Evolutionary conservation across 73 alveolate genomes (phyloP), one percentile per base, ranked within the genome.

Genomic region (Tetrahymena borealis): DNA sequence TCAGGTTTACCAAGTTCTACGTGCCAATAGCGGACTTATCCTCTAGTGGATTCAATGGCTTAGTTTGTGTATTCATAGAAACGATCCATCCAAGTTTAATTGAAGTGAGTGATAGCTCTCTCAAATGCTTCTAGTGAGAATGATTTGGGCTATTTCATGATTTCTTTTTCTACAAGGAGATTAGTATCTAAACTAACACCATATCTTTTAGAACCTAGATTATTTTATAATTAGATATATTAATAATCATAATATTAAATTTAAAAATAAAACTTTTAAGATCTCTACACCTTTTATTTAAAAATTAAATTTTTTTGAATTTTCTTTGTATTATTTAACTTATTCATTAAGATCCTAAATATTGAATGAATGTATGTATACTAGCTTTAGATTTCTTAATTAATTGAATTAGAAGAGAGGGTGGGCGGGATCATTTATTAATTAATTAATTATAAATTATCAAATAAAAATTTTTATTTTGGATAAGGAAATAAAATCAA

Each of bases 11-110:
- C 91, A 16, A 12, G n/a, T 31, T 43, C 91, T 9, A 93, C 36
- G 20, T 93, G 90, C 95, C 91, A 79, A 90, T 91, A 93, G 60
- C 90, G 90, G n/a, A 93, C 39, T 28, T 78, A 39, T 7, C 95
- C 95, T 93, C 78, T 85, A 39, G 93, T 93, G 3, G 91, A 78
- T 24, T 39, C 90, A 10, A 93, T 78, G 18, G 95, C 95, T 40
- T 93, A 90, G 33, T 18, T 79, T 5, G 91, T 79, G 37, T 93
- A 93, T 40, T 32, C 40, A 28, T 93, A 91, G 5, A 90, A 91
- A 40, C 91, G 93, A 31, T 93, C 90, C 90, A 90, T 39, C 38
- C 78, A 79, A 39, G 43, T 18, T 40, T 36, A 38, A 33, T 93
- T 93, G 20, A 60, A 79, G 36, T 79, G 91, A 40, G 60, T 36